Conservation (phyloP, 805 yeast genomes). For the Saccharomycopsis selenospora region DNA sequence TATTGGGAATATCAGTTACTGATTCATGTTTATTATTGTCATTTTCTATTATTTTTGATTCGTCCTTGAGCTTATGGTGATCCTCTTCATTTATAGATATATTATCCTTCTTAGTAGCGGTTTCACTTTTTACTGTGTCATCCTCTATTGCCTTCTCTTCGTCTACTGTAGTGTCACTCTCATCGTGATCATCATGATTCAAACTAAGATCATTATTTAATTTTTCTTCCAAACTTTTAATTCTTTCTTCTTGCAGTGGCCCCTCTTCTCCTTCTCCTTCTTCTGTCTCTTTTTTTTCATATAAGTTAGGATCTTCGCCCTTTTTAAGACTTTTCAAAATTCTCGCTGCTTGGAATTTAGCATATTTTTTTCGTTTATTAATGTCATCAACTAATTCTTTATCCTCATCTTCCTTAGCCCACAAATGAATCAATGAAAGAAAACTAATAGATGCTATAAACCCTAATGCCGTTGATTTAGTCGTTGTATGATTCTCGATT, state of each 20-base stretch:
- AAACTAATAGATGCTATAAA: constrained; percentile 51
- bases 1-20: not conserved
- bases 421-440: constrained; percentile 41
- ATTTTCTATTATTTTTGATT: too few species aligned
- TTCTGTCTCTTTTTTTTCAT: constrained; percentile 31
- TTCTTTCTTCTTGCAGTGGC: constrained; percentile 13
- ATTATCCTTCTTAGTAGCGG: not conserved
- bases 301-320: constrained; percentile 54
- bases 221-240: constrained; percentile 7
- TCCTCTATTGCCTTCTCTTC: not conserved
- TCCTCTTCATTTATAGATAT: not conserved
- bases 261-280: constrained; percentile 21
- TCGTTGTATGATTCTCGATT: constrained; percentile 36
- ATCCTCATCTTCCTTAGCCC: constrained; percentile 28
- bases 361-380: constrained; percentile 43
- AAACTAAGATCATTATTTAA: not conserved
- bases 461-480: constrained; percentile 41
- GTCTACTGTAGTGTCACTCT: not conserved
- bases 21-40: too few species aligned
- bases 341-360: constrained; percentile 55
- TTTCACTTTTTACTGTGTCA: not conserved
- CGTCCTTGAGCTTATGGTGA: not conserved
- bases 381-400: constrained; percentile 22
- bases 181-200: constrained; percentile 13
- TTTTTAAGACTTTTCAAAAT: constrained; percentile 42